Base-by-base conservation (phyloP, 2,329 filamentous ascomycete species). In the Drechslerella dactyloides region DNA sequence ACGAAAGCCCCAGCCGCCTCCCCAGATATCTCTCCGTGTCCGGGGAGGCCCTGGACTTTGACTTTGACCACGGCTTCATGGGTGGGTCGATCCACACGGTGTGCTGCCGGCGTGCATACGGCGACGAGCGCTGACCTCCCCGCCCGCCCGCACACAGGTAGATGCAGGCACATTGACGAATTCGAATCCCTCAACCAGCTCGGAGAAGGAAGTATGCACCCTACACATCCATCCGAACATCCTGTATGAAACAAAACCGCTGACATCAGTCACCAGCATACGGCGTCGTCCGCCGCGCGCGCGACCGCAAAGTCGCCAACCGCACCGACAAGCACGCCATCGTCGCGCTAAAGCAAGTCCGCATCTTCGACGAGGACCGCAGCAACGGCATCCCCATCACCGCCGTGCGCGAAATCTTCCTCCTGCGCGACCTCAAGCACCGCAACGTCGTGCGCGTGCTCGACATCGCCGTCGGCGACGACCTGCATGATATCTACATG, bases 271-370 rank as follows among this genome's bases (percentile, higher is more conserved):
- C 37, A 37, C 33, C 46, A 79, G 78, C 78, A 27, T 78, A 79
- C 56, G 78, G 78, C 53, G 77, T 79, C 48, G 79, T 80, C 48
- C 77, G 76, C 50, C 78, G 78, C 37, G 78, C 78, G 11, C 75
- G 70, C 61, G 77, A 79, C 66, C 74, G 69, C 42, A 74, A 74
- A 57, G 76, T 74, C 17, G 74, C 74, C 10, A 75, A 73, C 52
- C 55, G 56, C 40, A 57, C 42, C 11, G 69, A 73, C 37, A 73
- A 69, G n/a, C 65, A 74, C 57, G 61, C 50, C 48, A 75, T 79
- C 40, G 78, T 79, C 58, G 79, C 79, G n/a, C 73, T 80, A 46
- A 79, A 80, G 64, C 78, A 80, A 72, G 75, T 80, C 53, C 78
- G 77, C 23, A 77, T 79, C 54, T 75, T 78, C 23, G 76, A 77